Base-by-base conservation (phyloP, 228 moss, liverwort and hornwort genomes). In the Sphagnum magellanicum region DNA sequence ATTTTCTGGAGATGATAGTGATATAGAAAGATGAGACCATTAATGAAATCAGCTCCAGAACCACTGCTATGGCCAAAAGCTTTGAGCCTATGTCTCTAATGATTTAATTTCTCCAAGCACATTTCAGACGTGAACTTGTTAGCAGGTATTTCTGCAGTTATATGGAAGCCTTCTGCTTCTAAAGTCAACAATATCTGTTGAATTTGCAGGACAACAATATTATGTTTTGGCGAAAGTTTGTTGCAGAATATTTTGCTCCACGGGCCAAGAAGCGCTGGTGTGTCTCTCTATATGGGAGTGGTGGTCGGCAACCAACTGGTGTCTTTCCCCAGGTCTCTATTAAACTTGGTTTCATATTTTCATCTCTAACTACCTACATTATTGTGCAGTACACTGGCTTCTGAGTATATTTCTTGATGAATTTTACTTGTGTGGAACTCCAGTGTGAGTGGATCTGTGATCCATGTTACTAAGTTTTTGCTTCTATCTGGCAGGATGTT, bases 181-280 rank as follows among this genome's bases (percentile, higher is more conserved):
- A 32, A 32, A 32, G 32, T 2, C 32, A 32, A 32, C 1, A 32
- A 32, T 32, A 32, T 32, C 32, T 32, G 32, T 32, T 55, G 55
- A 55, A 8, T 55, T 8, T 78, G 58, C 90, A 97, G 98, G 98
- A 98, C 73, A 98, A 98, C 75, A 93, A 98, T 61, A 98, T 98
- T 60, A 71, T 86, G 11, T 98, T 93, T 63, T 98, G 98, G 98
- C 85, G 98, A 13, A 93, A 86, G 74, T 98, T 98, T 67, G 91
- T 98, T 48, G 80, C 69, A 14, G 90, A 98, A 67, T 98, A 93
- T 58, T 98, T 98, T 71, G 98, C 88, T 49, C 84, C 86, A 14
- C 87, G 90, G 68, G 93, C 98, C 10, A 98, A 93, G 87, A 98
- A 98, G 60, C 87, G 98, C 60, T 98, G 93, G 98, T 98, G 98